These are phyloP conservation scores for Pestalotiopsis sp. DNA, from an alignment of 2,329 filamentous ascomycete species.

Conservation along the genomic window DNA sequence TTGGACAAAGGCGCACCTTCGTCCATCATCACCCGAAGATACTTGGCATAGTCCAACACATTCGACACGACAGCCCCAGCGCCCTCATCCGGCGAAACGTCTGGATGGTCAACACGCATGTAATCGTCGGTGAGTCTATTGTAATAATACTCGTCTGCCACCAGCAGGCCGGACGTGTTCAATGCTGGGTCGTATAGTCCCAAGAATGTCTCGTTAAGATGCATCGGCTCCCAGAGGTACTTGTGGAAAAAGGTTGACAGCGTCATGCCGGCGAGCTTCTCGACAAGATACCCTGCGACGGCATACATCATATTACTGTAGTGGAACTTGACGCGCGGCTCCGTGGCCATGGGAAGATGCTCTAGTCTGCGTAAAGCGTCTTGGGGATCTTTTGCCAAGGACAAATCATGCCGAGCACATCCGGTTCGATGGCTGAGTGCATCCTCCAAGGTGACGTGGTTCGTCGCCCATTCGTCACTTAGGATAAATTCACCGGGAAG, in stretches of 20 bases:
- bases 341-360: constrained; percentile 39
- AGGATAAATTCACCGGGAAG: constrained; percentile 57
- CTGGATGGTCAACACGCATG: constrained; percentile 26
- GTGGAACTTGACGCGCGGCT: constrained; percentile 38
- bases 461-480: constrained; percentile 46
- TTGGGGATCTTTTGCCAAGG: constrained; percentile 30
- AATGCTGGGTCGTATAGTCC: constrained; percentile 27
- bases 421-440: constrained; percentile 56
- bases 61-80: constrained; percentile 46
- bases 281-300: constrained; percentile 47
- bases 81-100: constrained; percentile 38
- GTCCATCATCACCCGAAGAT: constrained; percentile 35
- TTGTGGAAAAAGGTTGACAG: constrained; percentile 44
- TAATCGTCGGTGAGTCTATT: constrained; percentile 28
- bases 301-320: constrained; percentile 57
- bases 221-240: constrained; percentile 47
- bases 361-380: constrained; percentile 47
- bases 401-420: constrained; percentile 44
- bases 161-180: constrained; percentile 22
- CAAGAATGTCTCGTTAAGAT: constrained; percentile 47
- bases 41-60: constrained; percentile 41
- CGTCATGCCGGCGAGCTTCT: constrained; percentile 39
- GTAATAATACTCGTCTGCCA: constrained; percentile 48
- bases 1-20: constrained; percentile 30
- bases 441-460: constrained; percentile 56